Base-by-base conservation (phyloP, 75 land plant genomes). In the Chamaecyparis obtusa region DNA sequence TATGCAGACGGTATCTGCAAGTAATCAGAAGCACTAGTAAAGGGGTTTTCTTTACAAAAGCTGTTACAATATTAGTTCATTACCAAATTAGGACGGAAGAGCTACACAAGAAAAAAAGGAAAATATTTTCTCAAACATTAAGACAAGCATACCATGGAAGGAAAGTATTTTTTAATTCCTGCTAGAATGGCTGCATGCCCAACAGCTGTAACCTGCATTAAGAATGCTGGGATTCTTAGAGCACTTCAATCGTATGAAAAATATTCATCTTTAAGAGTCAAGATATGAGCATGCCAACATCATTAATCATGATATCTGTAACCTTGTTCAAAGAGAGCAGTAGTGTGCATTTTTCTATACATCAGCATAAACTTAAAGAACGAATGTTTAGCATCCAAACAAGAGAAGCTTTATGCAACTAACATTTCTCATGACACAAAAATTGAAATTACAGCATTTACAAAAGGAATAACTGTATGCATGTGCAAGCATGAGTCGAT, bases 141-240 rank as follows among this genome's bases (percentile, higher is more conserved):
- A 10, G 56, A 46, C 10, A 33, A 54, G 86, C 92, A 57, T 86
- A 98, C 99, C 96, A 98, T 87, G n/a, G 94, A 89, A 57, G 99
- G 99, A 30, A 94, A 96, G 86, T 98, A 98, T 95, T 95, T 94
- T 83, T 95, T 98, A 35, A 98, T 96, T 33, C 95, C 98, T 83
- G 99, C 99, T 71, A 98, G 91, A 83, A 98, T 98, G 13, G 99
- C 99, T 21, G 99, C 99, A 91, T 98, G 99, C 2, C 99, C 99
- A 87, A 98, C 97, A 60, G 99, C 99, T 33, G 99, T 98, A 80
- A 98, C 99, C 99, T 98, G 92, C 57, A 57, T 85, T 64, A 87
- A 71, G 54, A 86, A 19, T 39, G 37, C 49, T 72, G 54, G n/a
- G 51, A 81, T 81, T 81, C 35, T 44, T n/a, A 81, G 83, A 81